Evolutionary conservation across 768 basidiomycete genomes (phyloP).

Genomic region (Leccinum subgranulosum): DNA sequence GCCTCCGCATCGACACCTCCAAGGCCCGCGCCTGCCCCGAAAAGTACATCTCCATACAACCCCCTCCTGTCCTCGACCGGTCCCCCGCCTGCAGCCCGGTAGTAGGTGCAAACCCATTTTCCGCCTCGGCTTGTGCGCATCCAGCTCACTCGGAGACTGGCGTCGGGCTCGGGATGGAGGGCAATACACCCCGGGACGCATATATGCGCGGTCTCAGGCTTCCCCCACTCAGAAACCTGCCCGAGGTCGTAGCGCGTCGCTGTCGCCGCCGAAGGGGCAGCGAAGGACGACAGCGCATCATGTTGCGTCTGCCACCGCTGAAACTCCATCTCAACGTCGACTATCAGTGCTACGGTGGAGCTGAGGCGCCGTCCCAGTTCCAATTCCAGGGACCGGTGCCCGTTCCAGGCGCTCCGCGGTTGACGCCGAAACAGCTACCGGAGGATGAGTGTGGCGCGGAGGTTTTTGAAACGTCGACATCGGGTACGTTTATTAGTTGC

Average conservation of each 20-base stretch:
- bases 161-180: too few species aligned
- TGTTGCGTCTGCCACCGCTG: constrained; percentile 12
- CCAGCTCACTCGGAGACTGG: neutral
- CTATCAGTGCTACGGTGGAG: too few species aligned
- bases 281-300: constrained; percentile 1
- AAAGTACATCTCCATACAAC: constrained; percentile 32
- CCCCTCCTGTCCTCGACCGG: constrained; percentile 20
- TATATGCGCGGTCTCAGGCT: constrained; percentile 11
- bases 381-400: neutral
- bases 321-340: constrained; percentile 4
- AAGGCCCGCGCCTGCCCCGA: constrained; percentile 41
- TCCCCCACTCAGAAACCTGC: neutral
- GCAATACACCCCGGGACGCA: neutral
- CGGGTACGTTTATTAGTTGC: constrained; percentile 12
- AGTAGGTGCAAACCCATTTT: constrained; percentile 2
- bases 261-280: neutral
- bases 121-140: neutral
- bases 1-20: constrained; percentile 41
- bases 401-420: constrained; percentile 25
- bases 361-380: neutral
- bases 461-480: constrained; percentile 3
- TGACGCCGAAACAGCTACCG: constrained; percentile 24
- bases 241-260: constrained; percentile 7
- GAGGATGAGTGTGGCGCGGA: constrained; percentile 21
- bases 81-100: constrained; percentile 35